phyloP scores from a whole-genome alignment of 176 grass and related monocot species.

The Puya raimondii region DNA sequence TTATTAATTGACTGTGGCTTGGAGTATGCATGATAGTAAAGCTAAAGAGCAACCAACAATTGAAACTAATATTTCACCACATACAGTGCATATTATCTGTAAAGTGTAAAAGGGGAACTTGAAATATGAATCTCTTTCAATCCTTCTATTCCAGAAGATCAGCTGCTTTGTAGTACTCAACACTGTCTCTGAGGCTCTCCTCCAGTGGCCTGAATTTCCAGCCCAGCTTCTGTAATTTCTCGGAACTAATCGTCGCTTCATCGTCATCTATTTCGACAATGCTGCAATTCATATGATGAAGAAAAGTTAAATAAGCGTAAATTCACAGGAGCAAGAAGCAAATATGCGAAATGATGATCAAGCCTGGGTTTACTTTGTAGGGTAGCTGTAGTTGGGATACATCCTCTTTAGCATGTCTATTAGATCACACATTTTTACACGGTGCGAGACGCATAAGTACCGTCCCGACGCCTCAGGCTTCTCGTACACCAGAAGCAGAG shows the following conservation, averaged over 20 bases:
- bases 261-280: constrained; percentile 14
- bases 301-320: not conserved
- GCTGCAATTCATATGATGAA: constrained; percentile 9
- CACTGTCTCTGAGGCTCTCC: constrained; percentile 27
- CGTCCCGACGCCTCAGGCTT: constrained; percentile 36
- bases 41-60: too few relatives aligned
- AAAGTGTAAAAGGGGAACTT: not conserved
- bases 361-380: constrained; percentile 33
- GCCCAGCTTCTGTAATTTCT: constrained; percentile 37
- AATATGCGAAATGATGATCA: not conserved
- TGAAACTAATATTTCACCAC: not conserved
- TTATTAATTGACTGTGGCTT: too few relatives aligned
- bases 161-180: constrained; percentile 27
- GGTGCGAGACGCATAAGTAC: constrained; percentile 28
- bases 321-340: not conserved
- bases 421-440: constrained; percentile 15
- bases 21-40: too few relatives aligned
- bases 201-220: constrained; percentile 36
- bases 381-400: constrained; percentile 24
- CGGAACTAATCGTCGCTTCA: constrained; percentile 10
- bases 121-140: not conserved
- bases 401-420: constrained; percentile 24
- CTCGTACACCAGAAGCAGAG: constrained; percentile 41
- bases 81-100: not conserved
- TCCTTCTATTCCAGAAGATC: constrained; percentile 24